Evolutionary conservation across 176 grass and related monocot genomes (phyloP), one percentile per base, ranked within the genome.

Genomic region (Olyra latifolia): DNA sequence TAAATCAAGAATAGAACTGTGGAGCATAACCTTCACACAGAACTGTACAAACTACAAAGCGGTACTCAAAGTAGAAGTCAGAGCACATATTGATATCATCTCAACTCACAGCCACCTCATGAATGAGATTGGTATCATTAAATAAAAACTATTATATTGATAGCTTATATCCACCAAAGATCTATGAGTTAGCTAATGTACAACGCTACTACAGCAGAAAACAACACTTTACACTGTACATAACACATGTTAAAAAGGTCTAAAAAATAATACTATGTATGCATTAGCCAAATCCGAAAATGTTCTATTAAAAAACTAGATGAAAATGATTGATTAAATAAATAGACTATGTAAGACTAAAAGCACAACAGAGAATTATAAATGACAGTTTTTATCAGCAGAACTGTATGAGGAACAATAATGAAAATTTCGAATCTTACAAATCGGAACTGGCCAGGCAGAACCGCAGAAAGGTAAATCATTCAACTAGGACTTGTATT

Each of bases 121-220:
- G 19, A 67, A 75, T 15, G 19, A 45, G 12, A 59, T 49, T 43
- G 38, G 62, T 35, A 46, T 25, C n/a, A 20, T 69, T 22, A 20
- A 68, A 66, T 40, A 43, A 22, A 66, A 23, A 42, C 16, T 49
- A 69, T 7, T 49, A 69, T 62, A 22, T 83, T 83, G 44, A 35
- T 58, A 66, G 49, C 24, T 78, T 55, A 77, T 39, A 46, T 78
- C 66, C 3, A 65, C 10, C 71, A 54, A 15, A 69, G 78, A 72
- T 66, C 48, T 72, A 57, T 3, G 14, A 9, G 13, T 40, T 62
- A 45, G 79, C 47, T 53, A 2, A 1, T 23, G 10, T 65, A 25
- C 17, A 55, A 65, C 66, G 52, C 15, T 53, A 66, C 32, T 69
- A 65, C 38, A 35, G 24, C 47, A 9, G 7, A 64, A 35, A 19